A percentile compares a stretch with the other conserved stretches of the same genome.
Conservation (phyloP, 148 eudicot species). For the Cornus kousa region DNA sequence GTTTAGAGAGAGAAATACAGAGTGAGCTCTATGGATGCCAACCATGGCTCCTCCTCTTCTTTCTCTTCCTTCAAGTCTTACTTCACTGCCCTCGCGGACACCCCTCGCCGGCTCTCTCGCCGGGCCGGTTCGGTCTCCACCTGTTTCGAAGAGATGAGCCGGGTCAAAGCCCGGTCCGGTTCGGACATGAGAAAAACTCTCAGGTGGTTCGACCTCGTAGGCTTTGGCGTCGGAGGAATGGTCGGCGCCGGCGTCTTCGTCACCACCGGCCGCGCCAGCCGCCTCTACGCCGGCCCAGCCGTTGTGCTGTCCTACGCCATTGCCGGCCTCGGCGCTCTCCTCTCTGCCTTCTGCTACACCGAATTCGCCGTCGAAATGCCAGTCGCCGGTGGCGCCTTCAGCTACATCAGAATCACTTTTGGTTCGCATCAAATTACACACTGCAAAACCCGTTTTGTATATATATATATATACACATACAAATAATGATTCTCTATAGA, state of each 20-base stretch:
- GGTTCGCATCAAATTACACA: slow-evolving; percentile 27
- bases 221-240: slow-evolving; percentile 87
- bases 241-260: slow-evolving; percentile 95
- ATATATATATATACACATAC: not conserved
- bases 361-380: slow-evolving; percentile 97
- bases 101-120: slow-evolving; percentile 53
- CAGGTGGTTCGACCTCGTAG: slow-evolving; percentile 76
- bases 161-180: slow-evolving; percentile 54
- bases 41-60: slow-evolving; percentile 54
- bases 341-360: slow-evolving; percentile 92
- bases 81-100: slow-evolving; percentile 54
- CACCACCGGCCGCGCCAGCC: slow-evolving; percentile 73
- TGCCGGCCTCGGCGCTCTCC: slow-evolving; percentile 88
- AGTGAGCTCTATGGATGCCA: slow-evolving; percentile 9
- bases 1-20: not conserved
- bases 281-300: slow-evolving; percentile 66
- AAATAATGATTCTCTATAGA: not conserved
- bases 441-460: not conserved
- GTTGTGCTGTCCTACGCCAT: slow-evolving; percentile 86
- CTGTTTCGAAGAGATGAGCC: slow-evolving; percentile 53
- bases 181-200: slow-evolving; percentile 46
- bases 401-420: slow-evolving; percentile 85
- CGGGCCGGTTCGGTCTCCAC: slow-evolving; percentile 67
- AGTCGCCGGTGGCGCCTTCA: slow-evolving; percentile 95
- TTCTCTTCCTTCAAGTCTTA: slow-evolving; percentile 61